Percentiles rank a stretch among this genome's conserved stretches.
Evolutionary conservation across 495 filamentous ascomycete genomes (phyloP).

Genomic region (Penicillium waksmanii): DNA sequence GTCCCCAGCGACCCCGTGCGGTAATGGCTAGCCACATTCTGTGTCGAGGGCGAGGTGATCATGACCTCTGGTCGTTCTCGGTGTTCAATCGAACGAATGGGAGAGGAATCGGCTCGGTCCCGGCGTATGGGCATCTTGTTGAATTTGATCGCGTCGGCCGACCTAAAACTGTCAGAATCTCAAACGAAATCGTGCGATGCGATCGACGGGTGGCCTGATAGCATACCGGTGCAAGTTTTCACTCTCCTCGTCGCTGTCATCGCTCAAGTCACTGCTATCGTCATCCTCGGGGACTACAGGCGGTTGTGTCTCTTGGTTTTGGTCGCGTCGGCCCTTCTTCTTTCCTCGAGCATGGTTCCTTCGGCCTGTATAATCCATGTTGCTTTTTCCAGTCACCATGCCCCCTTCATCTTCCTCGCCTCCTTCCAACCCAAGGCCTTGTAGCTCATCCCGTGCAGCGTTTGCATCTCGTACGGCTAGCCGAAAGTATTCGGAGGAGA

Average conservation of each 20-base stretch:
- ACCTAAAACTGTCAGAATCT: constrained; percentile 34
- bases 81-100: constrained; percentile 63
- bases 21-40: constrained; percentile 50
- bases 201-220: not conserved
- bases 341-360: constrained; percentile 55
- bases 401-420: constrained; percentile 83
- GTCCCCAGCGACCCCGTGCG: constrained; percentile 77
- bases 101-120: constrained; percentile 80
- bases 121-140: constrained; percentile 89
- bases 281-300: constrained; percentile 89
- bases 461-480: constrained; percentile 40
- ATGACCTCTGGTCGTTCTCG: constrained; percentile 57
- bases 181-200: not conserved
- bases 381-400: constrained; percentile 75
- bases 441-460: constrained; percentile 32
- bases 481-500: constrained; percentile 81
- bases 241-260: constrained; percentile 91
- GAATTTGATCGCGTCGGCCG: constrained; percentile 86
- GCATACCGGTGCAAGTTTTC: constrained; percentile 55
- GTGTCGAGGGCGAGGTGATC: constrained; percentile 57
- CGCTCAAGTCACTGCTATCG: constrained; percentile 94
- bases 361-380: constrained; percentile 73
- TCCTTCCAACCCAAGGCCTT: constrained; percentile 56
- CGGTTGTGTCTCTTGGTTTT: constrained; percentile 53
- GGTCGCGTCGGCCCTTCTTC: constrained; percentile 42